Evolutionary conservation across 2,329 filamentous ascomycete species (phyloP).

Genomic region (Penicillium sp.): DNA sequence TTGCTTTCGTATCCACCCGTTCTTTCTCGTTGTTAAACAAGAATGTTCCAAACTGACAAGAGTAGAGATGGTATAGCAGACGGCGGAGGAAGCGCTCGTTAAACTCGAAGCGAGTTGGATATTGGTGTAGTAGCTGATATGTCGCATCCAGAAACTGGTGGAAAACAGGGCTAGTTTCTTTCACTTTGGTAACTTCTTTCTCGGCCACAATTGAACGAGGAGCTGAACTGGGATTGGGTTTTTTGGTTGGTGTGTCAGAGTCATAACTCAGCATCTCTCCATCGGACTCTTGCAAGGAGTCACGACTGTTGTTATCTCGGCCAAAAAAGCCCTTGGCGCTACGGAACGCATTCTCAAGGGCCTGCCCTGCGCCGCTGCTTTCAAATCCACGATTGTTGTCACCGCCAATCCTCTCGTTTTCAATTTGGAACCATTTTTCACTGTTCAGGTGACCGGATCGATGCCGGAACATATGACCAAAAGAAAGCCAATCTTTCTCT

Average conservation of each 20-base stretch:
- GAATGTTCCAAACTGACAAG: conserved; percentile 96
- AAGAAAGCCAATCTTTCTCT: conserved; percentile 97
- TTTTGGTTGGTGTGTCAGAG: conserved; percentile 43
- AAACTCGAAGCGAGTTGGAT: conserved; percentile 89
- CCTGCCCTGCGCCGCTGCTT: conserved; percentile 59
- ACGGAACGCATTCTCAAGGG: conserved; percentile 79
- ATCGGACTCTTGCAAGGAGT: conserved; percentile 64
- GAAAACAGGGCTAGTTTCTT: conserved; percentile 93
- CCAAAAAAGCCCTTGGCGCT: conserved; percentile 90
- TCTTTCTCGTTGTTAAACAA: conserved; percentile 94
- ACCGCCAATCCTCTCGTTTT: conserved; percentile 74
- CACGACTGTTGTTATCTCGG: conserved; percentile 68
- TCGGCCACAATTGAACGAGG: conserved; percentile 47
- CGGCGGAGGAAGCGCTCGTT: conserved; percentile 90
- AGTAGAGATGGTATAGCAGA: conserved; percentile 89
- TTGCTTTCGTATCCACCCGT: conserved; percentile 67
- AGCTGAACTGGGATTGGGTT: conserved; percentile 31
- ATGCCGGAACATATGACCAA: conserved; percentile 95
- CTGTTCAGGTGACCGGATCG: conserved; percentile 84
- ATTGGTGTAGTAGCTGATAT: conserved; percentile 83
- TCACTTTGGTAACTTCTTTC: conserved; percentile 71
- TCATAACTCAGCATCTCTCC: conserved; percentile 53
- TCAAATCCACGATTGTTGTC: conserved; percentile 43
- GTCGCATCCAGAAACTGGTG: conserved; percentile 96
- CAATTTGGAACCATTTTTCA: conserved; percentile 90